phyloP scores from a whole-genome alignment of 495 filamentous ascomycete species.

The Tirmania nivea region DNA sequence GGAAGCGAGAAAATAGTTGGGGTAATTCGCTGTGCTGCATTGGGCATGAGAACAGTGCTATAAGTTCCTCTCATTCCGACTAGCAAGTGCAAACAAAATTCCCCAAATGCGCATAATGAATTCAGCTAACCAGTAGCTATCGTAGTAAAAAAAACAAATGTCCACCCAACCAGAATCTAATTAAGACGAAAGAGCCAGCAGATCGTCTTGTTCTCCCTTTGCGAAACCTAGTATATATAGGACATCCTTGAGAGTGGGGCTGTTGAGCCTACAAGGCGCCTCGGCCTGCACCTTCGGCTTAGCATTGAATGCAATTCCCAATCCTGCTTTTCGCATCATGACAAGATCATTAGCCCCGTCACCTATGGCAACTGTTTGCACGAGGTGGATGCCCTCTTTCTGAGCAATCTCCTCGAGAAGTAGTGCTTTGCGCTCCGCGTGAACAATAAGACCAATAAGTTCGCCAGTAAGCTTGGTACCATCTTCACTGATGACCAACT shows the following conservation, averaged over 20 bases:
- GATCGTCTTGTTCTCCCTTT: constrained; percentile 30
- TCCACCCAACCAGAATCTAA: too few species aligned
- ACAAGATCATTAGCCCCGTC: constrained; percentile 89
- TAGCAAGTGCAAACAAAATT: too few species aligned
- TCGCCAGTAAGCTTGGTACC: constrained; percentile 58
- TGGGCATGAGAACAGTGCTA: too few species aligned
- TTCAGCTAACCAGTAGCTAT: too few species aligned
- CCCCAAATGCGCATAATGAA: too few species aligned
- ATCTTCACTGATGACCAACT: constrained; percentile 45
- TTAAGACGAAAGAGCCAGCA: neutral
- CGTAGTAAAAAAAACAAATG: too few species aligned
- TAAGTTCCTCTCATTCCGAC: too few species aligned
- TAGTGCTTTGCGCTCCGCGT: constrained; percentile 55
- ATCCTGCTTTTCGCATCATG: constrained; percentile 74
- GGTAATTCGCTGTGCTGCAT: too few species aligned
- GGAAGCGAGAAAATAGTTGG: too few species aligned
- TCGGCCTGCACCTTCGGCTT: constrained; percentile 79
- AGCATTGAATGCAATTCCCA: constrained; percentile 85
- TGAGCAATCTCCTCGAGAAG: constrained; percentile 57
- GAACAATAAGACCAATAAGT: constrained; percentile 55
- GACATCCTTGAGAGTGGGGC: constrained; percentile 54
- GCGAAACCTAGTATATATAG: constrained; percentile 65
- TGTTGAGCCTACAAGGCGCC: constrained; percentile 63
- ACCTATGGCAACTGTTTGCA: constrained; percentile 68
- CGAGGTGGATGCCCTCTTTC: constrained; percentile 43